Base-by-base conservation (phyloP, 83 land plant genomes). In the Picea engelmannii region DNA sequence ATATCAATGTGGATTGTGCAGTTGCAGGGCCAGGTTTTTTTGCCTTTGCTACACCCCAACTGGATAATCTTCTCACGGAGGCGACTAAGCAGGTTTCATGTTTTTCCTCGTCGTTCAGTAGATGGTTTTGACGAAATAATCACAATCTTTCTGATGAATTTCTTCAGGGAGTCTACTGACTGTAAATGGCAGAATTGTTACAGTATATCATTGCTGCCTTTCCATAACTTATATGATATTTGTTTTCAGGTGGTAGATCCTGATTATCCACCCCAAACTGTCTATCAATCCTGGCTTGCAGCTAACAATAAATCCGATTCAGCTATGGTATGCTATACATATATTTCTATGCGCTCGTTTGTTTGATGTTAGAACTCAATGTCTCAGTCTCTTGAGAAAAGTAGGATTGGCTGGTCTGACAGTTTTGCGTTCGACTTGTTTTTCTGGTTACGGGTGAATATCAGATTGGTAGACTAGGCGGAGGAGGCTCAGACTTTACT, bases 401-500 rank as follows among this genome's bases (percentile, higher is more conserved):
- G 0, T 52, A 52, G 10, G 13, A 52, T 52, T 11, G 2, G 58
- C 13, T 11, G 58, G 12, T 52, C 55, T 10, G 12, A 52, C 31
- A 8, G 8, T 47, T 10, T 20, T 44, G n/a, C 16, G 44, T 5
- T 47, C 47, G n/a, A 68, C 18, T 0, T 44, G 1, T 16, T 9
- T 24, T 13, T 13, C 60, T 66, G 49, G 18, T 8, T 76, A 38
- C 12, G 49, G 4, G 16, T 76, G 17, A 21, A 31, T 66, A 9
- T 44, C 75, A 89, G 93, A 88, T 91, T 82, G 89, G 81, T 17
- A 89, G 96, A 64, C 69, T 93, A 83, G 92, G 96, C 40, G 93
- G 92, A 6, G 96, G 89, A 63, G 94, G 91, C 55, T 87, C 96
- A 44, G 96, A 93, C 68, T 93, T 58, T 87, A 88, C 87, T 13